Base-by-base conservation (phyloP, 495 filamentous ascomycete species). In the Gamarada debralockiae region DNA sequence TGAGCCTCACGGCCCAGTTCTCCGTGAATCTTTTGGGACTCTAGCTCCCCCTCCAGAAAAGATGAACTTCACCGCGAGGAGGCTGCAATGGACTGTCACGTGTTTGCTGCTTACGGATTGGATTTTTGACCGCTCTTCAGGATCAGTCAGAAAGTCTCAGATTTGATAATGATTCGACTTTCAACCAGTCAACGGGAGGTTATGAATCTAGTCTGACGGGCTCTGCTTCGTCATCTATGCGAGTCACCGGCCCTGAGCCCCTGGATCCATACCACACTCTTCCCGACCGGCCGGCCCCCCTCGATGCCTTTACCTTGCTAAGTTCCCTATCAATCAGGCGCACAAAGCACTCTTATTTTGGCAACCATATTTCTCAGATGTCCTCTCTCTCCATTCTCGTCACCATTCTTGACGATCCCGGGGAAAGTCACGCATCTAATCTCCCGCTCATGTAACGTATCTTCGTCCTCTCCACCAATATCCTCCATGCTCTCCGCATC, bases 401-500 rank as follows among this genome's bases (percentile, higher is more conserved):
- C 78, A 17, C 78, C 79, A 7, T 61, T 62, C 60, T 82, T 81
- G 37, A 76, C 65, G 17, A 80, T 70, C 17, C 73, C 77, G 7
- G 77, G 77, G 50, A 80, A 80, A 0, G 74, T 73, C 10, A 66
- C 59, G 42, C 64, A 68, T 17, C 50, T 36, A 34, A 66, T 58
- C 43, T 60, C 53, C 18, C 59, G 43, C 45, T 77, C 71, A 58
- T 70, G 70, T 48, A 67, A 66, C 17, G 74, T 72, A 45, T 81
- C 76, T 50, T 80, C 79, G 44, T 79, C 75, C 52, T 80, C 78
- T 21, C 75, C 78, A 29, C 76, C 73, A 38, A 80, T 73, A 59
- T 80, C 77, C 49, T 80, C 76, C 78, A 82, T 82, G 3, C 58
- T 74, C 47, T 69, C 66, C 10, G 58, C 20, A 55, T 80, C 74